These are phyloP conservation scores for Mortierella sp. DNA, from an alignment of 371 early-diverging fungal species.

Conservation along the genomic window DNA sequence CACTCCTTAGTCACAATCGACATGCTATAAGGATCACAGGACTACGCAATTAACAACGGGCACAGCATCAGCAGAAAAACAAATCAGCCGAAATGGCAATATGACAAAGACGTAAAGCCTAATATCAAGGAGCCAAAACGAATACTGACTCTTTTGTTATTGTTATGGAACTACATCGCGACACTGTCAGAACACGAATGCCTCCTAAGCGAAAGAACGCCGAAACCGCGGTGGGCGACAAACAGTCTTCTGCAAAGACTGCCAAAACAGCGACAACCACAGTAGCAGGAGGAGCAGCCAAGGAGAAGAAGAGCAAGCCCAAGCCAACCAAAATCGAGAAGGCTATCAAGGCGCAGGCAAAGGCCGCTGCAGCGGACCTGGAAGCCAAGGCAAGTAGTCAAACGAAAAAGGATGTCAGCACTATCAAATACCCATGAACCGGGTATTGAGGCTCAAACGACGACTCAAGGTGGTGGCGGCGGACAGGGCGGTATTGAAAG, in stretches of 20 bases:
- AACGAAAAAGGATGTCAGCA: neutral
- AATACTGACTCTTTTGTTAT: neutral
- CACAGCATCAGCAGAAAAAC: neutral
- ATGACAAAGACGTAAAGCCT: neutral
- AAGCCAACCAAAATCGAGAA: conserved; percentile 1
- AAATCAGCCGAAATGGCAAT: neutral
- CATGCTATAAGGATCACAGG: neutral
- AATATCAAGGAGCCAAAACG: no score
- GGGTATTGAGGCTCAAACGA: neutral
- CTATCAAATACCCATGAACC: neutral
- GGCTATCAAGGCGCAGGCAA: conserved; percentile 2
- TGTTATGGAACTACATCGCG: no score
- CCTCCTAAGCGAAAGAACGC: conserved; percentile 31
- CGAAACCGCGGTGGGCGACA: neutral
- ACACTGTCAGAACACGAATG: conserved; percentile 1
- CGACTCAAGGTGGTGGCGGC: neutral
- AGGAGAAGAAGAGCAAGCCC: conserved; percentile 5
- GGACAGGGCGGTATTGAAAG: neutral
- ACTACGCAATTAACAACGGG: neutral
- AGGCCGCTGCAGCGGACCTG: conserved; percentile 15
- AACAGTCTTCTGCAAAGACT: conserved; percentile 7
- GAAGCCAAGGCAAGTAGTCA: conserved; percentile 9
- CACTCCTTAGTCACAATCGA: neutral
- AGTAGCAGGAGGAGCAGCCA: neutral
- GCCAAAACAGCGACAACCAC: conserved; percentile 16